Conservation (phyloP, 495 filamentous ascomycete species). For the Penicillium cinerascens region DNA sequence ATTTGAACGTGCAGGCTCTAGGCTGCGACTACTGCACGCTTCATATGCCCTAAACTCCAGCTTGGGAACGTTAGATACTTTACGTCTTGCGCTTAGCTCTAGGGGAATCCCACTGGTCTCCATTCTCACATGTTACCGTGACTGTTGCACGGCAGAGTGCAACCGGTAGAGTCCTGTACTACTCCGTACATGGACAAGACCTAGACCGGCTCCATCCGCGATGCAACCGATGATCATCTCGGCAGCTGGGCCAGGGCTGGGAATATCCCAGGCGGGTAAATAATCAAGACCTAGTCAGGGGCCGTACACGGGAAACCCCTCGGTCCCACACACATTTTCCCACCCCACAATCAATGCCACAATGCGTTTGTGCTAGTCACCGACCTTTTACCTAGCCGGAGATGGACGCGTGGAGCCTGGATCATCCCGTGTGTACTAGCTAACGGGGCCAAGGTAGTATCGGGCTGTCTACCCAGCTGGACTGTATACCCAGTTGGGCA, state of each 20-base stretch:
- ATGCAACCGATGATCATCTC: conserved; percentile 3
- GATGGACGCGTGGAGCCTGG: too few species aligned
- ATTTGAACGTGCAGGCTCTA: not conserved
- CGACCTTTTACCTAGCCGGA: not conserved
- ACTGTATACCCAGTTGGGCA: too few species aligned
- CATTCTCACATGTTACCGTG: conserved; percentile 5
- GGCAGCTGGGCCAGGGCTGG: not conserved
- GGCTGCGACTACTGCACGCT: not conserved
- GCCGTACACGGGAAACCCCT: not conserved
- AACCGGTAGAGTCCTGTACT: too few species aligned
- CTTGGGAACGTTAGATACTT: not conserved
- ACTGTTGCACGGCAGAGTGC: conserved; percentile 6
- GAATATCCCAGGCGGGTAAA: not conserved
- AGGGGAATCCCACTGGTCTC: conserved; percentile 7
- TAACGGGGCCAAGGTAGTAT: too few species aligned
- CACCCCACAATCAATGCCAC: conserved; percentile 14
- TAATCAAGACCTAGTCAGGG: not conserved
- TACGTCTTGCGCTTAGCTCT: not conserved
- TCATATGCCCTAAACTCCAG: not conserved
- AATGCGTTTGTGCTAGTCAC: not conserved
- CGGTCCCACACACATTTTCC: conserved; percentile 8
- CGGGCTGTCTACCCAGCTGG: too few species aligned
- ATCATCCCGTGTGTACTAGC: too few species aligned
- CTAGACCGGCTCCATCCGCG: conserved; percentile 1
- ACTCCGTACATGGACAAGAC: not conserved